Evolutionary conservation across 1,284 basidiomycete species (phyloP).

Genomic region (Melampsora larici-populina): DNA sequence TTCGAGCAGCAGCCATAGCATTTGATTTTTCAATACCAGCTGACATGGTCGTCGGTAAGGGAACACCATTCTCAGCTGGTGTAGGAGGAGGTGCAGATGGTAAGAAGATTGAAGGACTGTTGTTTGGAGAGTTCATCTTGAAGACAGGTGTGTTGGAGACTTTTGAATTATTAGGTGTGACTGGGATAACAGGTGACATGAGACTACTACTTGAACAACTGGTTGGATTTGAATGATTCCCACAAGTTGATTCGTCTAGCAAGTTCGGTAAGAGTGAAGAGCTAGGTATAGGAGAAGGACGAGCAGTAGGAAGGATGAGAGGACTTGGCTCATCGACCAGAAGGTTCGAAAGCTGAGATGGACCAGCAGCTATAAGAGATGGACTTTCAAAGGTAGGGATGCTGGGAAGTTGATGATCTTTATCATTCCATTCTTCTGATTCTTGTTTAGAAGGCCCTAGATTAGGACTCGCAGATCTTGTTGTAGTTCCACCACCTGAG

Average conservation of each 20-base stretch:
- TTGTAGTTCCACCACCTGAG: too few relatives aligned
- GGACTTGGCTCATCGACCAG: not conserved
- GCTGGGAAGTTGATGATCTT: too few relatives aligned
- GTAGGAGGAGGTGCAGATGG: constrained; percentile 26
- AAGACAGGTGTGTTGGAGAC: constrained; percentile 4
- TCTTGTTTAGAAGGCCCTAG: too few relatives aligned
- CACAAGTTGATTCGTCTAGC: not conserved
- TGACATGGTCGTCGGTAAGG: constrained; percentile 34
- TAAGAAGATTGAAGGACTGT: constrained; percentile 7
- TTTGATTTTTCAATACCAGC: constrained; percentile 4
- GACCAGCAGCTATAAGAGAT: too few relatives aligned
- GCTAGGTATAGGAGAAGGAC: not conserved
- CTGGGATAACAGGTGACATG: constrained; percentile 30
- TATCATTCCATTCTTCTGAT: too few relatives aligned
- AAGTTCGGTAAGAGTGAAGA: not conserved
- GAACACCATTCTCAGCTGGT: constrained; percentile 11
- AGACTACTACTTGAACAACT: not conserved
- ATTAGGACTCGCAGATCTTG: too few relatives aligned
- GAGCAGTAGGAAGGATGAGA: not conserved
- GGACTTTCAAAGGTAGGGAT: too few relatives aligned
- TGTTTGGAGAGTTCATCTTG: constrained; percentile 2
- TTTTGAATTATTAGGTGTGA: constrained; percentile 34
- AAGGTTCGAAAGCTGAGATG: too few relatives aligned
- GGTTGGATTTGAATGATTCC: not conserved
- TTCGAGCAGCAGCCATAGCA: not conserved